phyloP scores from a whole-genome alignment of 139 green algal genomes.

The Tetradesmus obliquus region DNA sequence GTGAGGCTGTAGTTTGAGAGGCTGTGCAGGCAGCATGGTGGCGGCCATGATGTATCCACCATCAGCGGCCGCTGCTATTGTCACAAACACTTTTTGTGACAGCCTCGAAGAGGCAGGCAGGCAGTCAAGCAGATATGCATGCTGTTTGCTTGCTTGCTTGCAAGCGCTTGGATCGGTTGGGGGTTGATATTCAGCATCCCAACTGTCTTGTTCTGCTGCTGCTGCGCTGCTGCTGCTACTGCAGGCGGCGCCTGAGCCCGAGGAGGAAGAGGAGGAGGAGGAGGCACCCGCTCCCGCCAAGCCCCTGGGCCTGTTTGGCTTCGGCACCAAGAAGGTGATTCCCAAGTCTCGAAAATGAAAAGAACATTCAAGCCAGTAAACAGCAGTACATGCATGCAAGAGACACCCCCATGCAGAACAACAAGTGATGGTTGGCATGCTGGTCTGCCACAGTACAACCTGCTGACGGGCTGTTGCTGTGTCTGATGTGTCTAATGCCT shows the following conservation, averaged over 20 bases:
- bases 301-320: slow-evolving; percentile 19
- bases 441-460: background rate
- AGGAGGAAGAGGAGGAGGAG: slow-evolving; percentile 38
- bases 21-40: too few species aligned
- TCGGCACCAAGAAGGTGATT: slow-evolving; percentile 28
- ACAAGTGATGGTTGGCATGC: background rate
- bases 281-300: background rate
- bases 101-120: too few species aligned
- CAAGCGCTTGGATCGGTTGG: too few species aligned
- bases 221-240: background rate
- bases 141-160: too few species aligned
- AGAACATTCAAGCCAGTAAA: too few species aligned
- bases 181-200: too few species aligned
- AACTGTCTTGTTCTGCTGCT: background rate
- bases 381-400: background rate
- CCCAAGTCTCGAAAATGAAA: too few species aligned
- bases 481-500: background rate
- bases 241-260: background rate
- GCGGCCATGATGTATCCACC: too few species aligned
- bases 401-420: background rate
- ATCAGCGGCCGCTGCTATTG: too few species aligned
- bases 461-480: background rate
- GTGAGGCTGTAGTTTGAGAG: too few species aligned
- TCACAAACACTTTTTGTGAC: too few species aligned
- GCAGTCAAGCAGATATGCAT: too few species aligned